phyloP scores from a whole-genome alignment of 2,329 filamentous ascomycete genomes.

The Pleurostoma richardsiae region DNA sequence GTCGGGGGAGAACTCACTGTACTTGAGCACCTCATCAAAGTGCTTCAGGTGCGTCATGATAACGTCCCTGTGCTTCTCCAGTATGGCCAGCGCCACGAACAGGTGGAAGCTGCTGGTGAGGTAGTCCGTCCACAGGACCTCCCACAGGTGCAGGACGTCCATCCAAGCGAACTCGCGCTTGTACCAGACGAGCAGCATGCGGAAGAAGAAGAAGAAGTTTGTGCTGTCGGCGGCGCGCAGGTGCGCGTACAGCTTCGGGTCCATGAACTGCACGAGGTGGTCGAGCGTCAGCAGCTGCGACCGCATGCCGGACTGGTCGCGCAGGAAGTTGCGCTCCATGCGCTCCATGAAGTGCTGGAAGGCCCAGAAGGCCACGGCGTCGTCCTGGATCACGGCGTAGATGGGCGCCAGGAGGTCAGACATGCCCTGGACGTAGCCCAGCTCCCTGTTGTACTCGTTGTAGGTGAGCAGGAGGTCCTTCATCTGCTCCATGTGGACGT shows the following conservation, averaged over 20 bases:
- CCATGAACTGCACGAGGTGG: conserved; percentile 93
- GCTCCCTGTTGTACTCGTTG: conserved; percentile 92
- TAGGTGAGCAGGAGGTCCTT: conserved; percentile 99
- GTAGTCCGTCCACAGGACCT: conserved; percentile 90
- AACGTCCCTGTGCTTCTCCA: conserved; percentile 93
- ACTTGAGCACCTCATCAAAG: conserved; percentile 97
- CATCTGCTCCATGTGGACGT: conserved; percentile 96
- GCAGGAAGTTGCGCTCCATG: conserved; percentile 95
- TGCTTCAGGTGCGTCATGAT: conserved; percentile 92
- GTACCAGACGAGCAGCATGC: conserved; percentile 98
- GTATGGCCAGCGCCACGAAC: conserved; percentile 86
- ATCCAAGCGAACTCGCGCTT: conserved; percentile 93
- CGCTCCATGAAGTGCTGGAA: conserved; percentile 96
- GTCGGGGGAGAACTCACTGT: conserved; percentile 52
- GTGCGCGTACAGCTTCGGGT: conserved; percentile 88
- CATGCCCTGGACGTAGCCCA: conserved; percentile 99
- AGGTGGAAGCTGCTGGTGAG: conserved; percentile 86
- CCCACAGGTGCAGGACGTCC: conserved; percentile 86
- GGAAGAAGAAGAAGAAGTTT: conserved; percentile 99
- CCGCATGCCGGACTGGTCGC: conserved; percentile 95
- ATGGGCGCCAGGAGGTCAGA: conserved; percentile 93
- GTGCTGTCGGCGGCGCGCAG: conserved; percentile 88
- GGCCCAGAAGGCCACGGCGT: conserved; percentile 93
- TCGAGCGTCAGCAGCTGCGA: conserved; percentile 86
- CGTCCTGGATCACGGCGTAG: conserved; percentile 95